Percentiles rank a stretch among this genome's conserved stretches.
phyloP scores from a whole-genome alignment of 2,329 filamentous ascomycete species.

The Periconia digitata region DNA sequence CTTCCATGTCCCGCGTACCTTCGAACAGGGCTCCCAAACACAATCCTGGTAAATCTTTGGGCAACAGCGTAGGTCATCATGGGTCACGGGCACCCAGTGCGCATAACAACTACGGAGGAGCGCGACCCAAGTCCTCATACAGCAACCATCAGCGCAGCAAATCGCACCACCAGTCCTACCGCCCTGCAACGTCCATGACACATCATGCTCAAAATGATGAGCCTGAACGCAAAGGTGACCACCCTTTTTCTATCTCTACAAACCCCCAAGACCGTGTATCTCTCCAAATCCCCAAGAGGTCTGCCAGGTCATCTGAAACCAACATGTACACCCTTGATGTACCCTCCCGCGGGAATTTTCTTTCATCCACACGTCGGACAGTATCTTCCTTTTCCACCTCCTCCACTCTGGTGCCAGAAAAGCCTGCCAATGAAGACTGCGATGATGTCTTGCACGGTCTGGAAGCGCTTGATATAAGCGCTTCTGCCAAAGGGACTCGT shows the following conservation, averaged over 20 bases:
- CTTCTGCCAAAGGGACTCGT: constrained; percentile 19
- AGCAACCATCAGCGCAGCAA: constrained; percentile 52
- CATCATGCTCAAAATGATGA: constrained; percentile 45
- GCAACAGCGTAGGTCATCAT: constrained; percentile 52
- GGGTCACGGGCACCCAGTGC: constrained; percentile 50
- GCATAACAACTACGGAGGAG: constrained; percentile 37
- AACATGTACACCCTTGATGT: constrained; percentile 18
- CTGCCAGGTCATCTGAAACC: constrained; percentile 16
- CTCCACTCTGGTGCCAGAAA: constrained; percentile 28
- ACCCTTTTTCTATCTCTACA: constrained; percentile 44
- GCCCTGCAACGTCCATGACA: constrained; percentile 45
- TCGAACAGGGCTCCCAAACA: constrained; percentile 47
- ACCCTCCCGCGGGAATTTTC: constrained; percentile 15
- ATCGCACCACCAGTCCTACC: constrained; percentile 49
- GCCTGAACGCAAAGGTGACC: constrained; percentile 50
- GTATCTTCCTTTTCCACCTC: constrained; percentile 25
- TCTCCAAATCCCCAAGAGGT: constrained; percentile 35
- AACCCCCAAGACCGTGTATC: constrained; percentile 25
- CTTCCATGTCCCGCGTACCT: constrained; percentile 45
- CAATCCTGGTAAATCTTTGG: constrained; percentile 53
- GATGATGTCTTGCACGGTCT: constrained; percentile 27
- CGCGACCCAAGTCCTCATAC: constrained; percentile 40
- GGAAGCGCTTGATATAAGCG: constrained; percentile 27
- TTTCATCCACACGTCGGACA: constrained; percentile 18
- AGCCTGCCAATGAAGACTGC: constrained; percentile 32